phyloP scores from a whole-genome alignment of 1,139 yeast genomes.

The Saccharomyces hybrid region DNA sequence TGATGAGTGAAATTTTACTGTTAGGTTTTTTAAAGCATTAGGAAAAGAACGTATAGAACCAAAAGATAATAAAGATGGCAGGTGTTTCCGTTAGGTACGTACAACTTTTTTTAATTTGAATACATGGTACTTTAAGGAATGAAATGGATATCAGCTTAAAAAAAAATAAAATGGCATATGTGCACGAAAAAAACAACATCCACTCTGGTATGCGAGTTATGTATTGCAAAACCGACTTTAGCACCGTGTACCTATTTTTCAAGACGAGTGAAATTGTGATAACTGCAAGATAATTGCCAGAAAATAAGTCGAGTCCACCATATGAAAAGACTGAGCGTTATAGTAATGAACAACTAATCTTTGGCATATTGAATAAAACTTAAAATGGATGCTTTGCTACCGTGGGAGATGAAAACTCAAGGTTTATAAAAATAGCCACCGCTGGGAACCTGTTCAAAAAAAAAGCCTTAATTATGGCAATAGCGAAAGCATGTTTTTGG shows the following conservation, averaged over 20 bases:
- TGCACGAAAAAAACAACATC: neutral
- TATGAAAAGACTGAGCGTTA: neutral
- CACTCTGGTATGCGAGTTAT: neutral
- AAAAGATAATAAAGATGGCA: conserved; percentile 56
- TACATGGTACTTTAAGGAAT: neutral
- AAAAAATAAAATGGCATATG: neutral
- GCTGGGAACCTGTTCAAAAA: too few relatives aligned
- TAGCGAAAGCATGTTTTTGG: too few relatives aligned
- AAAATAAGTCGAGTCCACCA: neutral
- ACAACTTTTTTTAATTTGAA: conserved; percentile 3
- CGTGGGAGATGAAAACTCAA: too few relatives aligned
- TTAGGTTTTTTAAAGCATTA: neutral
- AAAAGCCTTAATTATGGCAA: too few relatives aligned
- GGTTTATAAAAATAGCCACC: too few relatives aligned
- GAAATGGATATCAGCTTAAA: neutral
- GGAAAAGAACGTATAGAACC: conserved; percentile 3
- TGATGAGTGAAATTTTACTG: neutral
- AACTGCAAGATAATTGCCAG: neutral
- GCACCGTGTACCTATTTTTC: neutral
- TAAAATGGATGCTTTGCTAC: too few relatives aligned
- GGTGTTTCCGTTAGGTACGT: conserved; percentile 98
- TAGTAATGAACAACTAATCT: too few relatives aligned
- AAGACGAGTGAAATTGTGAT: neutral
- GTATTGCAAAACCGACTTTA: neutral
- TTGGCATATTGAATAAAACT: too few relatives aligned